A percentile compares a stretch with the other conserved stretches of the same genome.
These are phyloP conservation scores for Suillus spraguei DNA, from an alignment of 768 basidiomycete genomes.

Conservation along the genomic window DNA sequence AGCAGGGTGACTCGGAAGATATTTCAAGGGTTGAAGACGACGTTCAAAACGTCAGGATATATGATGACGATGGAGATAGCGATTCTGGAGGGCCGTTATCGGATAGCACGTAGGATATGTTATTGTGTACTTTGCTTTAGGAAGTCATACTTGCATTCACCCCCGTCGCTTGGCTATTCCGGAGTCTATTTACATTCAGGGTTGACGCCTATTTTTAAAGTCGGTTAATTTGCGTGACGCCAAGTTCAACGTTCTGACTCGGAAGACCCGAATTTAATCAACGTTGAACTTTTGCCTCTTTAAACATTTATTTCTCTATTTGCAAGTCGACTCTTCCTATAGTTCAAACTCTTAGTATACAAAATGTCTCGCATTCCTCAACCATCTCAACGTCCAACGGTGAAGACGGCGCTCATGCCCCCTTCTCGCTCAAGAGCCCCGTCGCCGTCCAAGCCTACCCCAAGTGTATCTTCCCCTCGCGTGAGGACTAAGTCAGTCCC, in stretches of 20 bases:
- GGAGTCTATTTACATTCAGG: background rate
- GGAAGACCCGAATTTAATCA: background rate
- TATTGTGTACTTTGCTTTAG: slow-evolving; percentile 10
- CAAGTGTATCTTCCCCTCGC: slow-evolving; percentile 30
- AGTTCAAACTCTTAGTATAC: slow-evolving; percentile 1
- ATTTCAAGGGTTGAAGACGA: slow-evolving; percentile 20
- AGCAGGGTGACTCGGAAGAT: slow-evolving; percentile 40
- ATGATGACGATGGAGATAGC: slow-evolving; percentile 18
- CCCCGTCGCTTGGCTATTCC: background rate
- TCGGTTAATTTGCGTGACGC: slow-evolving; percentile 1
- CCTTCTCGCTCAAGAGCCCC: slow-evolving; percentile 35
- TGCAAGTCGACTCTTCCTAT: background rate
- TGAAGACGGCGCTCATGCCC: slow-evolving; percentile 29
- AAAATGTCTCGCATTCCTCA: slow-evolving; percentile 46
- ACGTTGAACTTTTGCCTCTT: background rate
- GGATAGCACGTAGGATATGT: slow-evolving; percentile 5
- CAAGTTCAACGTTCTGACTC: background rate
- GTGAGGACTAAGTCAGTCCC: slow-evolving; percentile 41
- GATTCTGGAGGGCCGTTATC: slow-evolving; percentile 4
- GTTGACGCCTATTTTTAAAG: background rate
- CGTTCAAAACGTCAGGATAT: slow-evolving; percentile 21
- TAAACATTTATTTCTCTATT: background rate
- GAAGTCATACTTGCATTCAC: slow-evolving; percentile 6
- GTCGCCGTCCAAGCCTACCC: slow-evolving; percentile 32
- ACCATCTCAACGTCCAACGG: slow-evolving; percentile 34